Conservation (phyloP, 495 filamentous ascomycete genomes). For the Astrothelium subdiscretum region DNA sequence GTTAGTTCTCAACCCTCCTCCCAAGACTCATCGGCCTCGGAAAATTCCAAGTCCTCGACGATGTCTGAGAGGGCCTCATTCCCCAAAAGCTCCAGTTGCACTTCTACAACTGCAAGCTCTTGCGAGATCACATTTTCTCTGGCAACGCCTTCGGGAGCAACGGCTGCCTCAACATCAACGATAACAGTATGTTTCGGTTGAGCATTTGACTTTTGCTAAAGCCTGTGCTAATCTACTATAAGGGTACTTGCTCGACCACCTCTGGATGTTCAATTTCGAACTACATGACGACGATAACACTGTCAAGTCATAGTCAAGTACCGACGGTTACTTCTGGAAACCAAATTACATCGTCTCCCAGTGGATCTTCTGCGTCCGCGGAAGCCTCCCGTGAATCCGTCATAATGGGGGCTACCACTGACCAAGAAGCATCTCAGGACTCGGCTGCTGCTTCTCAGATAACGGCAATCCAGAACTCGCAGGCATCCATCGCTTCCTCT, state of each 20-base stretch:
- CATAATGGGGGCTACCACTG: background rate
- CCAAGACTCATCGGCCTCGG: background rate
- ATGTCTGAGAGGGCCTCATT: background rate
- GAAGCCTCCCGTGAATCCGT: background rate
- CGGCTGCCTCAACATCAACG: background rate
- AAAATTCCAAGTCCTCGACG: background rate
- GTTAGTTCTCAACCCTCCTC: background rate
- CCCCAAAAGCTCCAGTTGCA: background rate
- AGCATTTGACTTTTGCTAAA: background rate
- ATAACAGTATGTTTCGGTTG: background rate
- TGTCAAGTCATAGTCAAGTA: background rate
- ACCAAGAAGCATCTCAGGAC: background rate
- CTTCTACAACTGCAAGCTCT: background rate
- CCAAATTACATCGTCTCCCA: background rate
- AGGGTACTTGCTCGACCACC: background rate
- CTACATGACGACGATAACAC: background rate
- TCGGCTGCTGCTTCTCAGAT: background rate
- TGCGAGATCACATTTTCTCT: background rate
- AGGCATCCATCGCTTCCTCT: background rate
- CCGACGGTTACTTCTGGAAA: background rate
- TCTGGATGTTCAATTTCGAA: background rate
- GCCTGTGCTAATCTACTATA: background rate
- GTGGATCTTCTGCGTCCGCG: background rate
- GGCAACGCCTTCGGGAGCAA: background rate
- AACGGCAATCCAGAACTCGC: background rate